phyloP scores from a whole-genome alignment of 1,139 yeast species.

The Kodamaea anthophila region DNA sequence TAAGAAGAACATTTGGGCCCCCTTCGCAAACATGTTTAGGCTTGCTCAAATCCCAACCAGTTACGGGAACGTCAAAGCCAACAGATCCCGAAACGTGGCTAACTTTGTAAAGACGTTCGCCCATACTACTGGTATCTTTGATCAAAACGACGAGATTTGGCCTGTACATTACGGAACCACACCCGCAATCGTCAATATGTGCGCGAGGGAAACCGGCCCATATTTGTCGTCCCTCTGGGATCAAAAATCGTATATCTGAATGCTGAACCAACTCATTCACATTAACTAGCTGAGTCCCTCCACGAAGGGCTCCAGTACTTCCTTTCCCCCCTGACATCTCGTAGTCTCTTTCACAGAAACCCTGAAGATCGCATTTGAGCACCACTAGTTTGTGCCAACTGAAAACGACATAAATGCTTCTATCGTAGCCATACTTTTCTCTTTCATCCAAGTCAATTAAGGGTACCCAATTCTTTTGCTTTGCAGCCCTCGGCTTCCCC shows the following conservation, averaged over 20 bases:
- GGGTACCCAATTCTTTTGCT: slow-evolving; percentile 44
- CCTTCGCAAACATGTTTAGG: slow-evolving; percentile 13
- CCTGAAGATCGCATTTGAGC: slow-evolving; percentile 21
- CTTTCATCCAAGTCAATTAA: slow-evolving; percentile 23
- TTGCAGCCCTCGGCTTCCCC: slow-evolving; percentile 16
- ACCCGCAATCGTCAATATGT: slow-evolving; percentile 21
- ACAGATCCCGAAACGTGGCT: slow-evolving; percentile 29
- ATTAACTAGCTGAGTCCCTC: slow-evolving; percentile 21
- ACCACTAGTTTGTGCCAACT: slow-evolving; percentile 35
- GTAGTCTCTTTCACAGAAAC: slow-evolving; percentile 23
- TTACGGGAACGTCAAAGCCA: slow-evolving; percentile 22
- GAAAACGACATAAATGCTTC: slow-evolving; percentile 26
- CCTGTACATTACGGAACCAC: slow-evolving; percentile 20
- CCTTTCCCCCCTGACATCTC: slow-evolving; percentile 12
- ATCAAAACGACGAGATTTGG: slow-evolving; percentile 22
- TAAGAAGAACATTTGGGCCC: slow-evolving; percentile 18
- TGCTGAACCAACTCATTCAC: slow-evolving; percentile 11
- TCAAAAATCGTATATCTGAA: background rate
- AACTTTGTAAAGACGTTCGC: slow-evolving; percentile 13
- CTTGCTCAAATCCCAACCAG: slow-evolving; percentile 16
- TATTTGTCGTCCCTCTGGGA: slow-evolving; percentile 18
- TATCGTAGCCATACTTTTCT: slow-evolving; percentile 19
- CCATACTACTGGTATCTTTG: slow-evolving; percentile 10
- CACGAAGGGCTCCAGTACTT: slow-evolving; percentile 19
- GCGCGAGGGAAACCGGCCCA: slow-evolving; percentile 26